phyloP scores from a whole-genome alignment of 2,329 filamentous ascomycete genomes.

The Aspergillus tubingensis region DNA sequence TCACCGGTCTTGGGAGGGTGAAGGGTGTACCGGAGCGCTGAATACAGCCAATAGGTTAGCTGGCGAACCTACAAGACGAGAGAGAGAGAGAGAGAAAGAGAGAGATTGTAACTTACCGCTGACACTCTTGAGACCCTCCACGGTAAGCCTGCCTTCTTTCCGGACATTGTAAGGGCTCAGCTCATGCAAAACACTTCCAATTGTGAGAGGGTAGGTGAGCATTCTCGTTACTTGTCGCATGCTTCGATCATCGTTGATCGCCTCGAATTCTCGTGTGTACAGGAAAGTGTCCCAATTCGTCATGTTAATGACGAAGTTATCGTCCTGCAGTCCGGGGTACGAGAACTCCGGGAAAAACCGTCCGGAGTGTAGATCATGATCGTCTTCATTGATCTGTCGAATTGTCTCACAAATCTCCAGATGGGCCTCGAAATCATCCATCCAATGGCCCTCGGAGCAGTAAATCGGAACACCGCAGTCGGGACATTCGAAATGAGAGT shows the following conservation, averaged over 20 bases:
- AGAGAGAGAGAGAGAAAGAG: neutral
- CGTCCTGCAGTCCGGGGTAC: constrained; percentile 84
- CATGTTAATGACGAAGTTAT: constrained; percentile 93
- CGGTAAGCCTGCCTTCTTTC: constrained; percentile 72
- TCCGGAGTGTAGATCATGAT: constrained; percentile 89
- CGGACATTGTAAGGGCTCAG: constrained; percentile 87
- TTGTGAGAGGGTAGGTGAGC: constrained; percentile 88
- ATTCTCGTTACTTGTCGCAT: constrained; percentile 92
- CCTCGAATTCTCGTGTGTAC: constrained; percentile 87
- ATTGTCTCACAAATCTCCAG: constrained; percentile 89
- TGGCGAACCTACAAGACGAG: neutral
- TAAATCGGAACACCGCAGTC: constrained; percentile 94
- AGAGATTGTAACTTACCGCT: constrained; percentile 66
- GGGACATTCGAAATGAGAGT: constrained; percentile 91
- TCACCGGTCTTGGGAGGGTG: constrained; percentile 82
- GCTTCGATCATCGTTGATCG: constrained; percentile 84
- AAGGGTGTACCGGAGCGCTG: constrained; percentile 87
- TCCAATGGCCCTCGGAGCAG: constrained; percentile 93
- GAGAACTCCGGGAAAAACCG: constrained; percentile 92
- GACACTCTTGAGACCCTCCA: constrained; percentile 89
- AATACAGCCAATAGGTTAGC: constrained; percentile 8
- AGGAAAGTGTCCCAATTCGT: constrained; percentile 98
- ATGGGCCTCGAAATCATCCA: constrained; percentile 91
- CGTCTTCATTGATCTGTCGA: constrained; percentile 93
- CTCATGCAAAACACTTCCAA: constrained; percentile 90